phyloP scores from a whole-genome alignment of 768 basidiomycete genomes.

The Panus rudis region DNA sequence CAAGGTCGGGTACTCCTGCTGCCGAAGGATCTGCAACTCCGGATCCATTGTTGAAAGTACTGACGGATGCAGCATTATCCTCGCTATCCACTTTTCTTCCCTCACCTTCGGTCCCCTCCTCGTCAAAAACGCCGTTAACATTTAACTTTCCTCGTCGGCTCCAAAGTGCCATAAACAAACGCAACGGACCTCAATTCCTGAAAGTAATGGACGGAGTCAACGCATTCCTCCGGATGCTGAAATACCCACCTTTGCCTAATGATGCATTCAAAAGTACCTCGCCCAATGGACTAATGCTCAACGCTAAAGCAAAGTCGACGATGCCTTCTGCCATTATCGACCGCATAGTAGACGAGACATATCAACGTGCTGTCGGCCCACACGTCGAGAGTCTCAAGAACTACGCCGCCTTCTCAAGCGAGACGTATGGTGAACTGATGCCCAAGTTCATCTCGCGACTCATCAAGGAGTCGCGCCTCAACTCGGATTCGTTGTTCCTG shows the following conservation, averaged over 20 bases:
- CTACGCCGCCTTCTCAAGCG: slow-evolving; percentile 78
- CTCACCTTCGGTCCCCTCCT: slow-evolving; percentile 8
- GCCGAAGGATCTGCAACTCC: slow-evolving; percentile 22
- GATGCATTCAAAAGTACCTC: slow-evolving; percentile 41
- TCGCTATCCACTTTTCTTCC: slow-evolving; percentile 13
- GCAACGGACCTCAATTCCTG: slow-evolving; percentile 69
- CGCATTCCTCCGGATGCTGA: slow-evolving; percentile 50
- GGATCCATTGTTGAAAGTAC: slow-evolving; percentile 15
- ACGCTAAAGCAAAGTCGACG: slow-evolving; percentile 47
- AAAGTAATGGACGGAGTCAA: slow-evolving; percentile 58
- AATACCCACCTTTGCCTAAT: slow-evolving; percentile 52
- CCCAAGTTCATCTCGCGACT: slow-evolving; percentile 60
- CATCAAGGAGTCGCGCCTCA: slow-evolving; percentile 42
- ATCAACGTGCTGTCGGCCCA: slow-evolving; percentile 90
- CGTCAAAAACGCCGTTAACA: too few relatives aligned
- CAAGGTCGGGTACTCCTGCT: slow-evolving; percentile 30
- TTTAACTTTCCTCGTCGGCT: slow-evolving; percentile 49
- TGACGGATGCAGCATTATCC: slow-evolving; percentile 24
- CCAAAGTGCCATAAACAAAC: slow-evolving; percentile 61
- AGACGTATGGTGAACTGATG: slow-evolving; percentile 87
- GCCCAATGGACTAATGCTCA: slow-evolving; percentile 42
- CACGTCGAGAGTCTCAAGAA: slow-evolving; percentile 72
- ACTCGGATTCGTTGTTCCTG: slow-evolving; percentile 40
- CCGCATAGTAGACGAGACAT: slow-evolving; percentile 83
- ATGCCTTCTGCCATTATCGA: slow-evolving; percentile 62